These are phyloP conservation scores for Nasturtium officinale DNA, from an alignment of 345 rosid genomes.

Conservation along the genomic window DNA sequence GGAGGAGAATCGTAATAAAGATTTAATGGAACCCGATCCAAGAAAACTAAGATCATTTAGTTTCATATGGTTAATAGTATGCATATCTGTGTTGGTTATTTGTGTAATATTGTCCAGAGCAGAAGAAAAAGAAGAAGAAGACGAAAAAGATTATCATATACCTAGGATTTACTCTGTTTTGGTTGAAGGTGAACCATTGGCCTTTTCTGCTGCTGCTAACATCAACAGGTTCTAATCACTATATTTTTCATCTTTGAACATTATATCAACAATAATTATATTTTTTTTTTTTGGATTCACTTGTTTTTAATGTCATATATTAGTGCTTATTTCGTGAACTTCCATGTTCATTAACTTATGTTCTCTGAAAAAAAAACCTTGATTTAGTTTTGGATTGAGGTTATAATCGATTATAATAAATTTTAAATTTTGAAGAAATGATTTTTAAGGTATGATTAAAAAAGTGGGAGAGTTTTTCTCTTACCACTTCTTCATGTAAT, in stretches of 20 bases:
- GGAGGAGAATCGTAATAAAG: conserved; percentile 22
- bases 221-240: conserved; percentile 48
- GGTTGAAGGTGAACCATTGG: conserved; percentile 67
- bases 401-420: too few relatives aligned
- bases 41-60: conserved; percentile 20
- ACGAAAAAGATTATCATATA: conserved; percentile 42
- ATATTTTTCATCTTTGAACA: background rate
- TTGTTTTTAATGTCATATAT: background rate
- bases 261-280: background rate
- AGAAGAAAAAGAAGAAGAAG: conserved; percentile 34
- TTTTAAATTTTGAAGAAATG: too few relatives aligned
- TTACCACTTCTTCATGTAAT: too few relatives aligned
- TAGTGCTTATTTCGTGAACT: background rate
- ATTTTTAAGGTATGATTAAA: too few relatives aligned
- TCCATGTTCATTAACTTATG: background rate
- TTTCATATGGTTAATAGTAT: conserved; percentile 43
- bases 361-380: too few relatives aligned
- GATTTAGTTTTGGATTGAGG: too few relatives aligned
- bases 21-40: conserved; percentile 33
- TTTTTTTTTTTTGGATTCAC: background rate
- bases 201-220: conserved; percentile 43
- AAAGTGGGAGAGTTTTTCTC: too few relatives aligned
- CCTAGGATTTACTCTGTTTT: conserved; percentile 56
- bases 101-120: conserved; percentile 32
- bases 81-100: conserved; percentile 31